Evolutionary conservation across 257 asterid species (phyloP).

Genomic region (Ocimum tenuiflorum): DNA sequence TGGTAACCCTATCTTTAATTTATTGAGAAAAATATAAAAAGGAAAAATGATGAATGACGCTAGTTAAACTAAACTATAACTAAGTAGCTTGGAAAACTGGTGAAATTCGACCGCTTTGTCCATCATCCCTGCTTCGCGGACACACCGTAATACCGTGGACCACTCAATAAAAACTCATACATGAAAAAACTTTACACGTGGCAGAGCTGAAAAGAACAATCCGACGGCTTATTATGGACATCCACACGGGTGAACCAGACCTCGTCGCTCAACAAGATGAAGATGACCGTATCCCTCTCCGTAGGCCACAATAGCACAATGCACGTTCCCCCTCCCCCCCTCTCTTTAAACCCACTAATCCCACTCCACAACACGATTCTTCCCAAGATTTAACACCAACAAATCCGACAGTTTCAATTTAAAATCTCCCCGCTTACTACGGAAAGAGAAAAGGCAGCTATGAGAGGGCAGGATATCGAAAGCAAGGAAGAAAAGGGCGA

Average conservation of each 20-base stretch:
- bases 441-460: neutral
- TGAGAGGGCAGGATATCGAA: constrained; percentile 58
- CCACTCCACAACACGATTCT: constrained; percentile 26
- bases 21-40: too few species aligned
- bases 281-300: constrained; percentile 1
- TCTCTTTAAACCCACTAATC: constrained; percentile 19
- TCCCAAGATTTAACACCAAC: neutral
- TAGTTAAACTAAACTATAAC: neutral
- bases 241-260: constrained; percentile 17
- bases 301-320: constrained; percentile 10
- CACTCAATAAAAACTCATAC: neutral
- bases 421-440: neutral
- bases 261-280: constrained; percentile 6
- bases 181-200: constrained; percentile 4
- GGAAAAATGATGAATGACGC: neutral
- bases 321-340: constrained; percentile 17
- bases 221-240: neutral
- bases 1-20: neutral
- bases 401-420: constrained; percentile 12
- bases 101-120: neutral
- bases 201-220: neutral
- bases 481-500: constrained; percentile 36
- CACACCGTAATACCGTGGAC: neutral
- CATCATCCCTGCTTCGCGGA: neutral
- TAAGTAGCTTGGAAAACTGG: neutral